A percentile compares a stretch with the other conserved stretches of the same genome.
Conservation (phyloP, 2,329 filamentous ascomycete species). For the Knoxdaviesia capensis region DNA sequence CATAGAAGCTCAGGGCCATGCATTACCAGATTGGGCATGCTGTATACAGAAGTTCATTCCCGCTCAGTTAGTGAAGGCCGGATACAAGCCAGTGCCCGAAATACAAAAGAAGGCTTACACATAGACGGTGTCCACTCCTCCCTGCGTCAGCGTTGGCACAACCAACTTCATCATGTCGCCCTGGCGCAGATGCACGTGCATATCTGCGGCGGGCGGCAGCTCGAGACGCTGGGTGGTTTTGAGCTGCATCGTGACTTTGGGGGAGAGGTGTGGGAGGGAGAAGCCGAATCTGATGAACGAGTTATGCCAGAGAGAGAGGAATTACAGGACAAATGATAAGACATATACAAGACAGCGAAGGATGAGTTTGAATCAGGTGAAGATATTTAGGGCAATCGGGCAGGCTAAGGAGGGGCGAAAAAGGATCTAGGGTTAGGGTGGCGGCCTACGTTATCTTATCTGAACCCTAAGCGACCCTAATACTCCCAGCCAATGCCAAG, state of each 20-base stretch:
- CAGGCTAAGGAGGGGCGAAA: neutral
- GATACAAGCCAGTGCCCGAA: too few species aligned
- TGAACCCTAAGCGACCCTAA: too few species aligned
- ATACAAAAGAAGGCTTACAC: conserved; percentile 11
- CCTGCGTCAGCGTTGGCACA: conserved; percentile 28
- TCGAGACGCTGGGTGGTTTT: conserved; percentile 19
- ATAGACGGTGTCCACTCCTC: conserved; percentile 44
- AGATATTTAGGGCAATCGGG: neutral
- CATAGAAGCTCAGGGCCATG: neutral
- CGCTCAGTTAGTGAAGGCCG: neutral
- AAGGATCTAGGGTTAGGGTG: neutral
- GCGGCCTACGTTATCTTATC: too few species aligned
- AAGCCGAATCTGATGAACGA: too few species aligned
- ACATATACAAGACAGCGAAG: neutral
- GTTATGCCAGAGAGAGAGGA: neutral
- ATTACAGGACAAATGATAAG: neutral
- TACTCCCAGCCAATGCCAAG: too few species aligned
- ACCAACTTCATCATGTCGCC: conserved; percentile 41
- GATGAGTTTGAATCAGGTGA: neutral
- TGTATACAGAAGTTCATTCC: conserved; percentile 4
- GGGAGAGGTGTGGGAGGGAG: too few species aligned
- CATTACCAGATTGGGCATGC: conserved; percentile 38
- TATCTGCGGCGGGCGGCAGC: conserved; percentile 44
- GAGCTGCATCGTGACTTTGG: conserved; percentile 12
- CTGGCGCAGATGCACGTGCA: conserved; percentile 53